Conservation (phyloP, 495 filamentous ascomycete species). For the Physcia stellaris region DNA sequence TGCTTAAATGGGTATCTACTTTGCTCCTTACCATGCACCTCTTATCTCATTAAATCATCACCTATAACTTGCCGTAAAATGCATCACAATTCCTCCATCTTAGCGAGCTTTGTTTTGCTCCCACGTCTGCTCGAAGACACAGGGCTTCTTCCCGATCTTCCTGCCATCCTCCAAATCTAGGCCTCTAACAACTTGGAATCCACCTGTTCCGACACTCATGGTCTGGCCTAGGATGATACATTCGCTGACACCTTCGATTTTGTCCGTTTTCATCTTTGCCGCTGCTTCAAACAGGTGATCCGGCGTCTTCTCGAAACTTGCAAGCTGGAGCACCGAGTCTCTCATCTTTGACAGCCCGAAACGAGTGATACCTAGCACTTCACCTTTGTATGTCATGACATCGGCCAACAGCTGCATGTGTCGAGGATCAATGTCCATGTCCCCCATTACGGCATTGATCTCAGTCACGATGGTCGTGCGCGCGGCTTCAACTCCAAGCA, state of each 20-base stretch:
- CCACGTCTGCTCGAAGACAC: conserved; percentile 70
- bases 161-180: conserved; percentile 54
- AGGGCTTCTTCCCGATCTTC: conserved; percentile 46
- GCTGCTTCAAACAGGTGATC: conserved; percentile 97
- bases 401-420: conserved; percentile 99
- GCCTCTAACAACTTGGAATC: conserved; percentile 71
- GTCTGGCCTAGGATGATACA: conserved; percentile 98
- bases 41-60: too few species aligned
- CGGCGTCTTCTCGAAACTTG: conserved; percentile 96
- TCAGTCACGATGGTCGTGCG: conserved; percentile 69
- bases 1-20: too few species aligned
- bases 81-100: too few species aligned
- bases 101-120: too few species aligned
- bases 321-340: conserved; percentile 85
- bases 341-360: conserved; percentile 97
- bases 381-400: conserved; percentile 98
- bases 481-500: conserved; percentile 95
- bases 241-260: conserved; percentile 84
- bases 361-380: conserved; percentile 92
- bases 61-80: too few species aligned
- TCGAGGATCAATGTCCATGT: conserved; percentile 93
- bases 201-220: conserved; percentile 79
- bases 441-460: conserved; percentile 69
- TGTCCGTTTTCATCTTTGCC: conserved; percentile 73
- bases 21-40: too few species aligned